Base-by-base conservation (phyloP, 177 flowering plant species). In the Telopea speciosissima region DNA sequence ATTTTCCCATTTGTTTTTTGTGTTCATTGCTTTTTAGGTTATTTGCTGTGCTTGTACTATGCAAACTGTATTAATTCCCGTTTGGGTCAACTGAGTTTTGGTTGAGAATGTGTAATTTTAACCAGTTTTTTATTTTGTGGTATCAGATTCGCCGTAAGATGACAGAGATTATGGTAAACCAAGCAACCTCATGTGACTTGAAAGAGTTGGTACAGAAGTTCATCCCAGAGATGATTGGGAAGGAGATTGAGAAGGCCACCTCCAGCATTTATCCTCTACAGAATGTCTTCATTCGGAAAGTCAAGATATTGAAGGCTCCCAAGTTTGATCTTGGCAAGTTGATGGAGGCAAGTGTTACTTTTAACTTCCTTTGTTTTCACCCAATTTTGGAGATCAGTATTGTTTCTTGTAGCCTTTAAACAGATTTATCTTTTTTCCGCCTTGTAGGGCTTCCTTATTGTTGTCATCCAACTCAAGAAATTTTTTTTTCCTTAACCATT, bases 321-420 rank as follows among this genome's bases (percentile, higher is more conserved):
- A 78, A 78, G 60, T 81, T 81, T 49, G 83, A 81, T 75, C 79
- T 81, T 66, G 81, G 83, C 24, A 81, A 78, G 77, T 72, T 81
- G 66, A 81, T 81, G 83, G 83, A 81, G 81, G 79, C 36, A 69
- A 49, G 76, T 42, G 25, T 44, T 22, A 36, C 40, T 36, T 36
- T 36, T 36, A 36, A 36, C 9, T 8, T 36, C 0, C 40, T 36
- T 3, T 5, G 8, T 36, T 36, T 36, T 8, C 40, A 36, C 40
- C 40, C 40, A 36, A 36, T 36, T 36, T 36, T 36, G 7, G 8
- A 8, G 9, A 36, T 36, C 40, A 36, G 9, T 36, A 36, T 0
- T 36, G 40, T 36, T 36, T 36, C 40, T 36, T 36, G 40, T 36
- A 36, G 40, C 40, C 9, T 36, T 36, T 5, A 36, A 36, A 36